These are phyloP conservation scores for Citrus trifoliata DNA, from an alignment of 345 rosid species.

Conservation along the genomic window DNA sequence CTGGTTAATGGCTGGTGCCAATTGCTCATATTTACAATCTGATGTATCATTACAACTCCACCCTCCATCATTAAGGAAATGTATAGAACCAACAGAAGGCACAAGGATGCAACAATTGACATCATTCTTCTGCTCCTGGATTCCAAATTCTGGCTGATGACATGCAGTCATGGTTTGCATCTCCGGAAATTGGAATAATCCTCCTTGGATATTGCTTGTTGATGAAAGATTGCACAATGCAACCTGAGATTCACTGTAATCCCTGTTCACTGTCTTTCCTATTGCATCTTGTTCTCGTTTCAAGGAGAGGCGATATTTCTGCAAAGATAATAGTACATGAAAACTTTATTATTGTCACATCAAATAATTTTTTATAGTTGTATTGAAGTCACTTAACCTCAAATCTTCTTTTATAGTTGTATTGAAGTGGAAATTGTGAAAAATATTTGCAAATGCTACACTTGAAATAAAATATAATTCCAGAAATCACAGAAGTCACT, in stretches of 20 bases:
- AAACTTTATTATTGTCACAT: background rate
- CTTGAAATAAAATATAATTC: background rate
- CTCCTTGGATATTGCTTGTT: constrained; percentile 10
- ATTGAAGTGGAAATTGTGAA: background rate
- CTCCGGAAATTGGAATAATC: background rate
- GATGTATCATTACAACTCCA: constrained; percentile 2
- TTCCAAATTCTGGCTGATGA: constrained; percentile 5
- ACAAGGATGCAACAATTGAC: background rate
- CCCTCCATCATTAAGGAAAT: background rate
- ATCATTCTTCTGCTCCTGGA: constrained; percentile 9
- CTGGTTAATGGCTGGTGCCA: constrained; percentile 1
- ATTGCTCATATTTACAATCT: background rate
- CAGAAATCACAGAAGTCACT: background rate
- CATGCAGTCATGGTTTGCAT: background rate
- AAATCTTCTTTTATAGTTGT: background rate
- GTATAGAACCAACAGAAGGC: constrained; percentile 6
- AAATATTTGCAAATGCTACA: background rate
- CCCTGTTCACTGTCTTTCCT: constrained; percentile 5
- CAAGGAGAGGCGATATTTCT: constrained; percentile 40
- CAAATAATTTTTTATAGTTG: background rate
- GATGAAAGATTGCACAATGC: constrained; percentile 3
- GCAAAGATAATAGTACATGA: constrained; percentile 1
- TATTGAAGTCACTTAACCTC: background rate
- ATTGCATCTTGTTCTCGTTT: constrained; percentile 23
- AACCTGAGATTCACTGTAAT: background rate